Evolutionary conservation across 1,284 basidiomycete genomes (phyloP).

Genomic region (Dichomitus squalens): DNA sequence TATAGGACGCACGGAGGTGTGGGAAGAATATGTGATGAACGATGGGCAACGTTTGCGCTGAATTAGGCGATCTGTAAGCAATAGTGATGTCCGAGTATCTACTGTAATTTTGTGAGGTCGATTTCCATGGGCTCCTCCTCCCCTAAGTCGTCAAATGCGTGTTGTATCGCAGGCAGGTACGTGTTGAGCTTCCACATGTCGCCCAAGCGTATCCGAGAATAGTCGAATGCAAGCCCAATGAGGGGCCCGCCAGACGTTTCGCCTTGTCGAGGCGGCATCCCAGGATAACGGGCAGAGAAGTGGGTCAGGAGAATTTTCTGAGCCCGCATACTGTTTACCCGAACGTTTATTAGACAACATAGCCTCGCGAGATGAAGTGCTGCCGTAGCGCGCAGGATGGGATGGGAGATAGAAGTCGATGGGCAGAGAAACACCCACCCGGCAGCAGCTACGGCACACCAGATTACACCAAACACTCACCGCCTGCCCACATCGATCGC

Average conservation of each 20-base stretch:
- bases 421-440: background rate
- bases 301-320: conserved; percentile 87
- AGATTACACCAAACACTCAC: conserved; percentile 41
- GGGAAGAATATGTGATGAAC: background rate
- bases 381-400: background rate
- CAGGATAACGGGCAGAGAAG: conserved; percentile 94
- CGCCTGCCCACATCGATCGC: conserved; percentile 77
- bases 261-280: conserved; percentile 56
- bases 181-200: conserved; percentile 82
- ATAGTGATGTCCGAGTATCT: background rate
- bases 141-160: conserved; percentile 64
- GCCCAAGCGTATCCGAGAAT: conserved; percentile 69
- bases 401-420: background rate
- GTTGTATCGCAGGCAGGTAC: conserved; percentile 74
- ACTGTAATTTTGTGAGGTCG: conserved; percentile 22
- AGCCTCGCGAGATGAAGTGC: background rate
- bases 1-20: background rate
- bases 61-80: conserved; percentile 9
- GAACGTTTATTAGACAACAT: background rate
- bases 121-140: conserved; percentile 31
- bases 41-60: conserved; percentile 1
- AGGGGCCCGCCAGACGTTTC: conserved; percentile 28
- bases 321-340: conserved; percentile 74
- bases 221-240: conserved; percentile 84
- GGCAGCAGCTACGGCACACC: background rate